Percentiles rank a stretch among this genome's conserved stretches.
These are phyloP conservation scores for Penicillium cosmopolitanum DNA, from an alignment of 495 filamentous ascomycete genomes.

Conservation along the genomic window DNA sequence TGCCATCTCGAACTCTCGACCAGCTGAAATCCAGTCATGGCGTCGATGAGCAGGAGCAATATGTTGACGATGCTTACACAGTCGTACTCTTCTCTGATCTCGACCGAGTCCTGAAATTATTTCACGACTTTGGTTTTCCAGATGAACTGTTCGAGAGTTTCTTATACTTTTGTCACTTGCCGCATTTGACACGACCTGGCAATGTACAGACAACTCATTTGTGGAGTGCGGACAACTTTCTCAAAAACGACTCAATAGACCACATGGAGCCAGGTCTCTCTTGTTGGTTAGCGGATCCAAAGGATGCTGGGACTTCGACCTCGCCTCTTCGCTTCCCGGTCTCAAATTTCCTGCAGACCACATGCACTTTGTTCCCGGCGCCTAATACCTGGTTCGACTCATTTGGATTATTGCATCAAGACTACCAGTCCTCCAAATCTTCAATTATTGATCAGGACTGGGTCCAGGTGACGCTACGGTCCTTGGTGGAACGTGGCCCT, in stretches of 20 bases:
- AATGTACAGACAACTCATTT: constrained; percentile 28
- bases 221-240: constrained; percentile 50
- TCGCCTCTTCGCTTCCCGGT: constrained; percentile 31
- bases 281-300: constrained; percentile 27
- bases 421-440: constrained; percentile 5
- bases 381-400: constrained; percentile 46
- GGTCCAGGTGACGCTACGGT: constrained; percentile 56
- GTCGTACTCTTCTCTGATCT: constrained; percentile 82
- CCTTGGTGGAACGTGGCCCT: constrained; percentile 47
- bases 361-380: constrained; percentile 46
- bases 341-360: constrained; percentile 38
- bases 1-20: constrained; percentile 69
- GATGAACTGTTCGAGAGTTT: constrained; percentile 65
- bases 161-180: constrained; percentile 69
- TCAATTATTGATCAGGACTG: constrained; percentile 45
- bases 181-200: constrained; percentile 40
- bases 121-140: constrained; percentile 41
- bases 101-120: constrained; percentile 58
- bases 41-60: background rate
- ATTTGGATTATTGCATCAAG: constrained; percentile 38
- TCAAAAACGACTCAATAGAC: constrained; percentile 48
- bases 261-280: constrained; percentile 25
- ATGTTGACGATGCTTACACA: constrained; percentile 75
- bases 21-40: constrained; percentile 45
- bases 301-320: constrained; percentile 15